Percentiles rank a stretch among this genome's conserved stretches.
These are phyloP conservation scores for Pythium folliculosum DNA, from an alignment of 352 stramenopile species.

Conservation along the genomic window DNA sequence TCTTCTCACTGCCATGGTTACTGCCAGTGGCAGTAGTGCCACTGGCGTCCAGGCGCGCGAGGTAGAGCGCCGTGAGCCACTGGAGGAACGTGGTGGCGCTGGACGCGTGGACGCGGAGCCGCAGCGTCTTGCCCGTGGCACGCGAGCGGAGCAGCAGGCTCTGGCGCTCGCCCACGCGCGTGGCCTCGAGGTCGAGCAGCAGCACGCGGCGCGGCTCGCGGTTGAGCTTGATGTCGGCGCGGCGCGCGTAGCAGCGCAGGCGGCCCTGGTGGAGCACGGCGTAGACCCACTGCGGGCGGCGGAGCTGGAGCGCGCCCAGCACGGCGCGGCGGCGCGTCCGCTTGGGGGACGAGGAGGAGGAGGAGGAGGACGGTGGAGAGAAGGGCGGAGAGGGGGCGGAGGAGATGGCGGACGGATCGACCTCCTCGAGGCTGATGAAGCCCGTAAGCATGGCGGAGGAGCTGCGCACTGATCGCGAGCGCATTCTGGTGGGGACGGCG, in stretches of 20 bases:
- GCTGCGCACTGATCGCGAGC: not conserved
- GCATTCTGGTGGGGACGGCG: not conserved
- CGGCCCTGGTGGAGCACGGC: constrained; percentile 11
- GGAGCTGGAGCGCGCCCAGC: constrained; percentile 17
- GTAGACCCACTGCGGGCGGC: constrained; percentile 24
- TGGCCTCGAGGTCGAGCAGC: constrained; percentile 21
- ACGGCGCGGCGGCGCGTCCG: constrained; percentile 8
- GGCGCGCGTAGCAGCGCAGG: constrained; percentile 19
- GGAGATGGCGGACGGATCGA: not conserved
- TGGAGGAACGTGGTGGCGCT: constrained; percentile 20
- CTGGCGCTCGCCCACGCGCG: constrained; percentile 11
- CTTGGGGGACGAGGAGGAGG: not conserved
- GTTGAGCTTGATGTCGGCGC: constrained; percentile 24
- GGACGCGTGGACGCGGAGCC: constrained; percentile 16
- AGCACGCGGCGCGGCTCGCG: constrained; percentile 11
- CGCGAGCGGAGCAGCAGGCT: constrained; percentile 17
- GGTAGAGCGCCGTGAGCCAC: constrained; percentile 32
- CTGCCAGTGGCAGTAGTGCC: constrained; percentile 1
- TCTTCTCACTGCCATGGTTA: not conserved
- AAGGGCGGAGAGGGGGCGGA: too few species aligned
- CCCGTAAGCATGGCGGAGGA: constrained; percentile 17
- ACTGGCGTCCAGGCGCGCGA: constrained; percentile 18
- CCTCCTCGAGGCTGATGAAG: constrained; percentile 26
- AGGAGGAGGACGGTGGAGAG: not conserved
- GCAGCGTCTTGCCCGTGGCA: constrained; percentile 2